phyloP scores from a whole-genome alignment of 73 alveolate genomes.

The Stentor coeruleus region DNA sequence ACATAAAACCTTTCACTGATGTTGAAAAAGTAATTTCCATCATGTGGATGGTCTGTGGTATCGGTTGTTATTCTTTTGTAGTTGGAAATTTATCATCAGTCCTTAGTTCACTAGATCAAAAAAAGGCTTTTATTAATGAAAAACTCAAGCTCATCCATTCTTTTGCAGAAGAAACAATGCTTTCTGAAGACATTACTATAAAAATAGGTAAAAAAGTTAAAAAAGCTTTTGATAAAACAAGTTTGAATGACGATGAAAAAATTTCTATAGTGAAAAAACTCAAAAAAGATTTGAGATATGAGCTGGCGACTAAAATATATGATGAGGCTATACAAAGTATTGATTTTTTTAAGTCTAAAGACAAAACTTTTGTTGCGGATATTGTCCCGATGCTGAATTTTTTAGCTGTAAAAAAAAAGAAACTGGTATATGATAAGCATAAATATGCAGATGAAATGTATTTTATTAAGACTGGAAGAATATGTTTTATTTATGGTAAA shows the following conservation, averaged over 20 bases:
- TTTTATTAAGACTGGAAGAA: constrained; percentile 51
- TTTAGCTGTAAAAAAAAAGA: constrained; percentile 31
- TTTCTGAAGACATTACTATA: constrained; percentile 27
- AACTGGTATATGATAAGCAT: constrained; percentile 40
- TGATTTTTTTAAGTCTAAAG: constrained; percentile 53
- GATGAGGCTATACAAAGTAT: constrained; percentile 35
- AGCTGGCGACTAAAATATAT: constrained; percentile 49
- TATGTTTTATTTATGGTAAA: constrained; percentile 38
- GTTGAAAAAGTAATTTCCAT: constrained; percentile 46
- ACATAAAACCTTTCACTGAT: constrained; percentile 46
- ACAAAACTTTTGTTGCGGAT: constrained; percentile 39
- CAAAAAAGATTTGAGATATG: constrained; percentile 37
- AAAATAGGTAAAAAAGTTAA: constrained; percentile 41
- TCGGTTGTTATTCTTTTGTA: constrained; percentile 51
- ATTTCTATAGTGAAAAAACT: constrained; percentile 41
- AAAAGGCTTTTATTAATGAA: constrained; percentile 25
- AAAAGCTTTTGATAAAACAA: constrained; percentile 28
- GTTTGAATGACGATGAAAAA: constrained; percentile 43
- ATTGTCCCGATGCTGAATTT: constrained; percentile 51
- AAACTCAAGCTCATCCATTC: constrained; percentile 29
- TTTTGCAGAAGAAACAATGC: constrained; percentile 41
- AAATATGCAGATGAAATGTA: constrained; percentile 49
- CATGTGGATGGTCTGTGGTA: constrained; percentile 60
- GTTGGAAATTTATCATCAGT: constrained; percentile 56
- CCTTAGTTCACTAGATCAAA: constrained; percentile 35